Evolutionary conservation across 345 rosid species (phyloP).

Genomic region (Camelina sativa): DNA sequence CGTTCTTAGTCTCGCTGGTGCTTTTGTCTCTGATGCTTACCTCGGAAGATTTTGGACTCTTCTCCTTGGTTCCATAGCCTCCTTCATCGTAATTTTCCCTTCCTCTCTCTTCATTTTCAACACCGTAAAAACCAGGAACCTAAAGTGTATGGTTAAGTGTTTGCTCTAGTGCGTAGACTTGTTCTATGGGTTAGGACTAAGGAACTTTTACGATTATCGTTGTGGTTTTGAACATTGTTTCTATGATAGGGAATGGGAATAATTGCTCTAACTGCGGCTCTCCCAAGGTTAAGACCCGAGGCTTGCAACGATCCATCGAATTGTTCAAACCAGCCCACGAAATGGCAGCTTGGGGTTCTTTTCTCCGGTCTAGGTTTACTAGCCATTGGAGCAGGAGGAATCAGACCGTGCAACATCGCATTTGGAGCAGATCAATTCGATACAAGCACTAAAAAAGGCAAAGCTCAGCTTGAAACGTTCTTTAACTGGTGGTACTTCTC

Average conservation of each 20-base stretch:
- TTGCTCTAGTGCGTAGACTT: too few relatives aligned
- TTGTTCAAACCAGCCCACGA: slow-evolving; percentile 46
- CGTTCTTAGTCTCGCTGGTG: slow-evolving; percentile 61
- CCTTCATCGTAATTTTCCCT: slow-evolving; percentile 53
- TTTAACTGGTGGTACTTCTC: slow-evolving; percentile 90
- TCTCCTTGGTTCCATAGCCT: slow-evolving; percentile 55
- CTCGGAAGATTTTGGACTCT: slow-evolving; percentile 68
- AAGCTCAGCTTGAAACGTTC: slow-evolving; percentile 61
- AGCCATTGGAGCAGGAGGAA: slow-evolving; percentile 71
- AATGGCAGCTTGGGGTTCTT: slow-evolving; percentile 60
- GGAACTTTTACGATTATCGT: neutral
- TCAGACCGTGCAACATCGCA: slow-evolving; percentile 79
- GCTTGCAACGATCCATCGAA: slow-evolving; percentile 41
- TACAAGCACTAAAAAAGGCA: slow-evolving; percentile 55
- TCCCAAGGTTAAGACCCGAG: slow-evolving; percentile 52
- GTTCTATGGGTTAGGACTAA: neutral
- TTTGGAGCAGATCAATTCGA: slow-evolving; percentile 86
- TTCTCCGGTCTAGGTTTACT: slow-evolving; percentile 54
- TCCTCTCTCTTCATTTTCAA: slow-evolving; percentile 1
- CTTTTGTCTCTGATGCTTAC: slow-evolving; percentile 65
- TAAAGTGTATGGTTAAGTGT: neutral
- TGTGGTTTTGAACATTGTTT: neutral
- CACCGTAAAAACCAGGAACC: neutral
- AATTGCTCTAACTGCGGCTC: slow-evolving; percentile 59
- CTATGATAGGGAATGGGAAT: slow-evolving; percentile 63